These are phyloP conservation scores for Tanozyma kutaoensis DNA, from an alignment of 805 yeast species.

Conservation along the genomic window DNA sequence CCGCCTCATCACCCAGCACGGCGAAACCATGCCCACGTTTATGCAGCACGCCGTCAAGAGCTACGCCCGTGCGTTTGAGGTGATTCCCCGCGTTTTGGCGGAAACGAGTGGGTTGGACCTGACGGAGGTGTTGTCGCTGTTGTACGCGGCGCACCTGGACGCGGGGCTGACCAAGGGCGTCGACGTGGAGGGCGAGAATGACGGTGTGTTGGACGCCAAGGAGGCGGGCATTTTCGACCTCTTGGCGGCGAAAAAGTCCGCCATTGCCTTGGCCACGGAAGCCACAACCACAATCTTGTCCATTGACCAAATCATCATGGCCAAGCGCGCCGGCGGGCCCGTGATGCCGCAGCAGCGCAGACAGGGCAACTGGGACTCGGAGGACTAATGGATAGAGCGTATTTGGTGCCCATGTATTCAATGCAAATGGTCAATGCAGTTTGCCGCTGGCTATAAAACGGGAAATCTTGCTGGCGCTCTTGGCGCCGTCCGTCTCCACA, in stretches of 20 bases:
- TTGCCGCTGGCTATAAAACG: slow-evolving; percentile 45
- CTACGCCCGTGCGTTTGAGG: slow-evolving; percentile 90
- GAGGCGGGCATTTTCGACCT: slow-evolving; percentile 67
- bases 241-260: slow-evolving; percentile 68
- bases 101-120: slow-evolving; percentile 92
- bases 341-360: slow-evolving; percentile 71
- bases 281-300: slow-evolving; percentile 85
- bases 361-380: slow-evolving; percentile 96
- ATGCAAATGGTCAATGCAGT: too few species aligned
- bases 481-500: slow-evolving; percentile 65
- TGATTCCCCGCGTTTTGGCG: slow-evolving; percentile 81
- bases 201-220: slow-evolving; percentile 58
- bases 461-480: slow-evolving; percentile 53
- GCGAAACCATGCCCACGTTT: slow-evolving; percentile 90
- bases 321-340: slow-evolving; percentile 98
- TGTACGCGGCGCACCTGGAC: slow-evolving; percentile 73
- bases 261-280: slow-evolving; percentile 88
- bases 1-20: slow-evolving; percentile 64
- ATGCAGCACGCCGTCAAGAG: slow-evolving; percentile 88
- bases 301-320: slow-evolving; percentile 96
- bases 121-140: slow-evolving; percentile 75
- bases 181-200: slow-evolving; percentile 52
- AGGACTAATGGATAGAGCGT: slow-evolving; percentile 34
- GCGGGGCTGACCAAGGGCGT: slow-evolving; percentile 56
- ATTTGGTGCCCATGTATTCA: too few species aligned